Conservation (phyloP, 1,284 basidiomycete genomes). For the Ustilago xerochloae region DNA sequence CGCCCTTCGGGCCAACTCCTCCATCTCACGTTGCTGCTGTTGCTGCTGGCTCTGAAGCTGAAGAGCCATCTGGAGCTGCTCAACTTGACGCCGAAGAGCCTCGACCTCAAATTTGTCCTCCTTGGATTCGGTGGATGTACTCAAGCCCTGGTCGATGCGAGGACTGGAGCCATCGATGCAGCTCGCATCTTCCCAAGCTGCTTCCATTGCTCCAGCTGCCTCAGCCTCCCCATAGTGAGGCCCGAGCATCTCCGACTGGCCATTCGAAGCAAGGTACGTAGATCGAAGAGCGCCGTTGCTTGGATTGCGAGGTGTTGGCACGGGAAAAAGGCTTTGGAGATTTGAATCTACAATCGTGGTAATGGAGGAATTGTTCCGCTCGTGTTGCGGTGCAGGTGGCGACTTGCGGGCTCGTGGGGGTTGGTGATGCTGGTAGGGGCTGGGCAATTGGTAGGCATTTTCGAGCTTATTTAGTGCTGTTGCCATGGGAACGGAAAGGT, state of each 20-base stretch:
- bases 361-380: neutral
- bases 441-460: neutral
- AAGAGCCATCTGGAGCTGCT: conserved; percentile 47
- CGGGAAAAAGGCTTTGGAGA: neutral
- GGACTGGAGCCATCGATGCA: conserved; percentile 16
- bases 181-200: conserved; percentile 37
- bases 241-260: neutral
- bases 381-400: neutral
- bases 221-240: neutral
- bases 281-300: neutral
- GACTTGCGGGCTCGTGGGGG: neutral
- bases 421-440: no score
- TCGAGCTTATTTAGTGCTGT: neutral
- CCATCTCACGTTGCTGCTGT: conserved; percentile 3
- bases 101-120: conserved; percentile 33
- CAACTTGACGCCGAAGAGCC: conserved; percentile 34
- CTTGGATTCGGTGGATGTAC: no score
- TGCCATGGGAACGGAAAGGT: neutral
- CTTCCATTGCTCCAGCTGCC: conserved; percentile 8
- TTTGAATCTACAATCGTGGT: neutral
- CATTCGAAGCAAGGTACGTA: neutral
- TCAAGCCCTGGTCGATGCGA: neutral
- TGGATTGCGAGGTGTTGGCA: conserved; percentile 4
- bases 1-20: no score
- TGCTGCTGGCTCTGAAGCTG: conserved; percentile 24